Base-by-base conservation (phyloP, 176 grass and related monocot genomes). In the Juncus inflexus region DNA sequence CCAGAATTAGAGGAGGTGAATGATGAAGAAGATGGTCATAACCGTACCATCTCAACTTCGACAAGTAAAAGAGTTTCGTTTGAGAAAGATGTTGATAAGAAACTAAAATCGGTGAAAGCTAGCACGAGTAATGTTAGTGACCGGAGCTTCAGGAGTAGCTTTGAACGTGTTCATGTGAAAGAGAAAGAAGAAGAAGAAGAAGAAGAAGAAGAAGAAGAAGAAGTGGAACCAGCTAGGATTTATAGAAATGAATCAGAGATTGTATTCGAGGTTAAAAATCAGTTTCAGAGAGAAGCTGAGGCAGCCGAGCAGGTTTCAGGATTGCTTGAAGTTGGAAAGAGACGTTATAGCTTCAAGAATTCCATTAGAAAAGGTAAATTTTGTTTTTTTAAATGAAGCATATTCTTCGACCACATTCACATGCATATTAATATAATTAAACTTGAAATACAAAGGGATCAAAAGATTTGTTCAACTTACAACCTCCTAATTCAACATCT, bases 1-100 rank as follows among this genome's bases (percentile, higher is more conserved):
- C 95, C 95, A 3, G 95, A 99, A 56, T 79, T 99, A 73, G 95
- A 99, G 76, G 95, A 99, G 3, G 85, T 92, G 42, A 79, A 86
- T 49, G 84, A 60, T 43, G 94, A 86, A 76, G 72, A 86, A 4
- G 67, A 42, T 14, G 43, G 43, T 47, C 43, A 47, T 47, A 9
- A 6, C 0, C 9, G 57, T 9, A 55, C 15, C 14, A 12, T 42
- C 11, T 58, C 67, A 19, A 15, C 52, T 42, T 40, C 38, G 9
- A 14, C 67, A 15, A 71, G 67, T 19, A 71, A 59, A 35, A 71
- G 39, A 12, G 42, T 59, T 42, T 52, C 54, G 5, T 42, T 40
- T 16, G n/a, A 43, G 2, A 52, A 71, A 28, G 37, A 70, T 55
- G 37, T 6, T 3, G 65, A 52, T 53, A 42, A 50, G 9, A 66